A percentile compares a stretch with the other conserved stretches of the same genome.
These are phyloP conservation scores for Verticillium nonalfalfae DNA, from an alignment of 2,329 filamentous ascomycete species.

Conservation along the genomic window DNA sequence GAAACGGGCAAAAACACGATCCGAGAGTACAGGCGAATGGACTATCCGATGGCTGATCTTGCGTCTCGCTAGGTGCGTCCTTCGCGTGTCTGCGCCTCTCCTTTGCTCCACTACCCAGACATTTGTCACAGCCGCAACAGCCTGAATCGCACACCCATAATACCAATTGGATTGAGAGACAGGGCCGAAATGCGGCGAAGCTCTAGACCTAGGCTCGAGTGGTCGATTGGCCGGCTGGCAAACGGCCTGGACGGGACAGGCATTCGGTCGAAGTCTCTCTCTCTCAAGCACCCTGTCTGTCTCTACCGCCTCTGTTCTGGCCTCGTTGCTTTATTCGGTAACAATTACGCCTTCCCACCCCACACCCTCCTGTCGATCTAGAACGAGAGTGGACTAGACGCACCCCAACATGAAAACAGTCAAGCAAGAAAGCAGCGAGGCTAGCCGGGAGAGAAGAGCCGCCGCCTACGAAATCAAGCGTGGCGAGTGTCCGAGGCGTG, in stretches of 20 bases:
- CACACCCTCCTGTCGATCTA: background rate
- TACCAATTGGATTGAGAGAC: background rate
- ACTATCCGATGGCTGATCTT: background rate
- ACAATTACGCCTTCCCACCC: background rate
- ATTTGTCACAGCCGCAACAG: background rate
- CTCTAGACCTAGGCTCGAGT: background rate
- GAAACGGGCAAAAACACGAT: background rate
- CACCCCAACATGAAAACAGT: background rate
- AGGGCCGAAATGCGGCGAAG: background rate
- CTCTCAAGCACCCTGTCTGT: background rate
- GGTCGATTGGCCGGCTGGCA: background rate
- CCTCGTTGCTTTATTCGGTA: background rate
- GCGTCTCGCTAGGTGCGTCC: background rate
- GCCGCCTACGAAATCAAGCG: background rate
- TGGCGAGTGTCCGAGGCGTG: background rate
- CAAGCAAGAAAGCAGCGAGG: background rate
- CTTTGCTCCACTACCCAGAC: background rate
- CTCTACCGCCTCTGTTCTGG: background rate
- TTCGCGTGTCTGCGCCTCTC: background rate
- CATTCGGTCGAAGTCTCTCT: background rate
- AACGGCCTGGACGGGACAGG: background rate
- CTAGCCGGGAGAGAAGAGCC: background rate
- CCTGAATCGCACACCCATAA: background rate
- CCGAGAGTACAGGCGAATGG: background rate
- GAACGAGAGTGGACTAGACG: background rate